Base-by-base conservation (phyloP, 495 filamentous ascomycete genomes). In the Cladorrhinum samala region DNA sequence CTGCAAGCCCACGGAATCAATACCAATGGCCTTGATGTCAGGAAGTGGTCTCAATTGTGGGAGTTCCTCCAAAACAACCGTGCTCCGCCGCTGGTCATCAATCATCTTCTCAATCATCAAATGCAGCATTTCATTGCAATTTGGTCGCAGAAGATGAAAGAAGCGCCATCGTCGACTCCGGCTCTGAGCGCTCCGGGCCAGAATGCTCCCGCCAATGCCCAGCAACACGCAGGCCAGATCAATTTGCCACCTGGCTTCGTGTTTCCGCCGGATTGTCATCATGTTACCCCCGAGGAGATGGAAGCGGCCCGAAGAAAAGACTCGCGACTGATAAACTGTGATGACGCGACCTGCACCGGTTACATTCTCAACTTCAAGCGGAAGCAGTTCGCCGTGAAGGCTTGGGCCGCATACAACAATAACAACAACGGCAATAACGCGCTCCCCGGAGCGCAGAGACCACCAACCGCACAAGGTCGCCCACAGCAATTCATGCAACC, bases 31-130 rank as follows among this genome's bases (percentile, higher is more conserved):
- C 77, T 76, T 14, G 67, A 83, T 2, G 67, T 86, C 16, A 85
- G 81, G 62, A 84, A 82, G 50, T 94, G 88, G 88, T 77, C 75
- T 23, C 80, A 86, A 46, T 69, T 94, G 0, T 91, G 88, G 64
- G 68, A 80, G 38, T 87, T 78, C 74, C 69, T 80, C 1, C 46
- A 55, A 1, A 61, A 72, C 42, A 84, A 83, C 57, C 72, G 74
- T 27, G 62, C 55, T 5, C 38, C 74, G 14, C 61, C 64, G 2
- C 60, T 69, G 2, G 62, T 72, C 1, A 72, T 77, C 23, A 43
- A 76, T 6, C 72, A 74, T 42, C 52, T 89, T 2, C 64, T 77
- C 51, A 64, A 61, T 11, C 52, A 79, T 2, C 84, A 89, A 52
- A 69, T 68, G 19, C 62, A 74, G 19, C 84, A 88, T 61, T 84